A percentile compares a stretch with the other conserved stretches of the same genome.
Conservation (phyloP, 164 flowering plant genomes). For the Magnolia officinalis region DNA sequence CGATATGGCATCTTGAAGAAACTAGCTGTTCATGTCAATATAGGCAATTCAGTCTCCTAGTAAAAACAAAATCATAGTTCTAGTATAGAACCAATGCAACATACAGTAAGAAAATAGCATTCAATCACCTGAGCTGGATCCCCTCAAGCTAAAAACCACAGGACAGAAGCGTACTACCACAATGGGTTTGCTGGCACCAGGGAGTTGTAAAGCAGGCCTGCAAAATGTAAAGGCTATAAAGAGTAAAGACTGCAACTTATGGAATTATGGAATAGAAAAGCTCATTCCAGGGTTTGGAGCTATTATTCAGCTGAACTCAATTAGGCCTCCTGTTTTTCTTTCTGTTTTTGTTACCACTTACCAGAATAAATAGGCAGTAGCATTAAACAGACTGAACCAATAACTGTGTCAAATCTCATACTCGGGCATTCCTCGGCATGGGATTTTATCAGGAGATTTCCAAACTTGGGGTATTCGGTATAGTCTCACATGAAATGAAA, state of each 20-base stretch:
- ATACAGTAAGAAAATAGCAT: background rate
- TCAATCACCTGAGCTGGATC: constrained; percentile 51
- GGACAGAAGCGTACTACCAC: constrained; percentile 95
- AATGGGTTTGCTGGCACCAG: constrained; percentile 84
- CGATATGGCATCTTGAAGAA: constrained; percentile 91
- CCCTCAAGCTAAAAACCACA: constrained; percentile 56
- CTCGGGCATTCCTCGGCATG: background rate
- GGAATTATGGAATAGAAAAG: background rate
- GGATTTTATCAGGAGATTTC: background rate
- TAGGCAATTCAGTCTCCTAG: background rate
- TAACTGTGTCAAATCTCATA: background rate
- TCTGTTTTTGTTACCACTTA: background rate
- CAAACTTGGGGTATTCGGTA: background rate
- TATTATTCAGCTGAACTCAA: background rate
- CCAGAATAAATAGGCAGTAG: background rate
- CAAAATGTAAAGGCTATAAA: constrained; percentile 11
- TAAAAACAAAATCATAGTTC: constrained; percentile 1
- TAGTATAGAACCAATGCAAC: background rate
- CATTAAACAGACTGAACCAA: background rate
- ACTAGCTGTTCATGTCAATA: constrained; percentile 34
- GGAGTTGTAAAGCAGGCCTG: constrained; percentile 94
- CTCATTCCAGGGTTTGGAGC: background rate
- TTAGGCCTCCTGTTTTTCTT: background rate
- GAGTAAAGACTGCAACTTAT: background rate
- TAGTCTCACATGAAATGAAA: background rate